Evolutionary conservation across 768 basidiomycete species (phyloP).

Genomic region (Chalciporus sphaerocephalus): DNA sequence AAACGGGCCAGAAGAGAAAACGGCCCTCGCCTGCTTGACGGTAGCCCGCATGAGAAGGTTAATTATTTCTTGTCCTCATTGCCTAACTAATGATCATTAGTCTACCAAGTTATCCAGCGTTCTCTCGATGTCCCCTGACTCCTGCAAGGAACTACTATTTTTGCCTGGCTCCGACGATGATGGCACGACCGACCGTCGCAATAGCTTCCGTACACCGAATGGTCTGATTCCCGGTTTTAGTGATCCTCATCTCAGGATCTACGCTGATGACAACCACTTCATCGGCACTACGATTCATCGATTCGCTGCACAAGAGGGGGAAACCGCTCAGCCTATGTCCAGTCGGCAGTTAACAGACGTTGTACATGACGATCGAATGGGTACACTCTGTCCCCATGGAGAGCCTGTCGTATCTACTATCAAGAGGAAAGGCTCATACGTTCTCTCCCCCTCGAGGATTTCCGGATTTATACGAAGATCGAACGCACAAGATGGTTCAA

Average conservation of each 20-base stretch:
- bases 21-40: neutral
- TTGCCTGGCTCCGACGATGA: slow-evolving; percentile 13
- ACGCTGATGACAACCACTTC: slow-evolving; percentile 27
- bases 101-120: neutral
- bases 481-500: neutral
- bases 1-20: slow-evolving; percentile 18
- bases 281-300: slow-evolving; percentile 4
- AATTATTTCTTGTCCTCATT: neutral
- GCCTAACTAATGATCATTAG: slow-evolving; percentile 10
- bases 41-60: slow-evolving; percentile 3
- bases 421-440: slow-evolving; percentile 6
- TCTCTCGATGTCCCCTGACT: neutral
- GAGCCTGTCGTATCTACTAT: neutral
- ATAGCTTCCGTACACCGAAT: neutral
- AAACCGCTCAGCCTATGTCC: slow-evolving; percentile 3
- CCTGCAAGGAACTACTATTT: slow-evolving; percentile 17
- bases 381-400: neutral
- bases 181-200: slow-evolving; percentile 1
- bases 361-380: neutral
- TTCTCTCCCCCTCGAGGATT: slow-evolving; percentile 26
- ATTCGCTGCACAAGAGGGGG: slow-evolving; percentile 1
- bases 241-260: slow-evolving; percentile 31
- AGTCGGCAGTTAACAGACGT: slow-evolving; percentile 9
- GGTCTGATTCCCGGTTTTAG: slow-evolving; percentile 17
- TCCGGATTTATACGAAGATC: slow-evolving; percentile 16